A percentile compares a stretch with the other conserved stretches of the same genome.
These are phyloP conservation scores for Macrolepiota dolichaula DNA, from an alignment of 768 basidiomycete species.

Conservation along the genomic window DNA sequence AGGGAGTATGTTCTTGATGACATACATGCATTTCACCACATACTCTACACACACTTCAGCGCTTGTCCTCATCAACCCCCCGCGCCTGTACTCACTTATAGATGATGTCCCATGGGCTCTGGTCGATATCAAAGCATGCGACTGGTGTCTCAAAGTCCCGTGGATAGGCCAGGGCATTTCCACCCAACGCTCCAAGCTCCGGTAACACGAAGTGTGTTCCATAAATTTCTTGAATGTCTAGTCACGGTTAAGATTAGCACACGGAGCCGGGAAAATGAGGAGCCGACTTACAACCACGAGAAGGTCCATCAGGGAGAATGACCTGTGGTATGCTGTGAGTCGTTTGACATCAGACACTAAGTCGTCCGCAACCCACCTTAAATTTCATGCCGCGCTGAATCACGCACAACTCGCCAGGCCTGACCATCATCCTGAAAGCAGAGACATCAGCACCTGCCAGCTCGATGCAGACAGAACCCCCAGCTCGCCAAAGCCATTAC, in stretches of 20 bases:
- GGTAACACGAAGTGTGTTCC: slow-evolving; percentile 62
- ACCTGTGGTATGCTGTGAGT: slow-evolving; percentile 27
- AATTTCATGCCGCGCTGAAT: slow-evolving; percentile 67
- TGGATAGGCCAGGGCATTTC: slow-evolving; percentile 59
- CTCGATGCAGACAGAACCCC: too few species aligned
- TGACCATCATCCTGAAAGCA: slow-evolving; percentile 48
- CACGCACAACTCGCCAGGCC: slow-evolving; percentile 64
- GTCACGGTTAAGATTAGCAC: neutral
- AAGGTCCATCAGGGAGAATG: slow-evolving; percentile 54
- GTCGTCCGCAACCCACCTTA: slow-evolving; percentile 38
- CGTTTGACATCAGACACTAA: neutral
- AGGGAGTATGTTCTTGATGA: slow-evolving; percentile 61
- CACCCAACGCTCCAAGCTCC: slow-evolving; percentile 63
- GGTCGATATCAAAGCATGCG: slow-evolving; percentile 66
- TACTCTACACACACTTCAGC: slow-evolving; percentile 32
- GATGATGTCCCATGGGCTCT: slow-evolving; percentile 52
- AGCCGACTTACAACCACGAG: slow-evolving; percentile 50
- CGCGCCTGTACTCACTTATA: slow-evolving; percentile 36
- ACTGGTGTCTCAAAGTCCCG: slow-evolving; percentile 64
- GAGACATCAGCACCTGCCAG: slow-evolving; percentile 6
- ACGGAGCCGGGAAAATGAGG: neutral
- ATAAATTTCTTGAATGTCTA: slow-evolving; percentile 63
- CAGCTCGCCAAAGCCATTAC: too few species aligned
- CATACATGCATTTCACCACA: slow-evolving; percentile 51
- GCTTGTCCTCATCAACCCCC: neutral